Percentiles rank a stretch among this genome's conserved stretches.
Evolutionary conservation across 768 basidiomycete genomes (phyloP).

Genomic region (Pleurotus eryngii): DNA sequence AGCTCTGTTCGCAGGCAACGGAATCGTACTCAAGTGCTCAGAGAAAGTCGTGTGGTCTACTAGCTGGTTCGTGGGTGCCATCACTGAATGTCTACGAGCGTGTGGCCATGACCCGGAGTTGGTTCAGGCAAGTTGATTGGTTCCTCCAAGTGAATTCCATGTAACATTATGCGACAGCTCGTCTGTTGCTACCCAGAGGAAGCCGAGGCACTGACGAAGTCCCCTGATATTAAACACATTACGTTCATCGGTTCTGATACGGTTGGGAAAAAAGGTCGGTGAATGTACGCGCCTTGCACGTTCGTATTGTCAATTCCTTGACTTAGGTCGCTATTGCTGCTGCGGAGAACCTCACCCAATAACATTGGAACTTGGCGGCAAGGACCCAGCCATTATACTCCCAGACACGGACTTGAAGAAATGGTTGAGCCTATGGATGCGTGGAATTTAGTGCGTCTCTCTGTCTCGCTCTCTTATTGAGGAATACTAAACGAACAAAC

Average conservation of each 20-base stretch:
- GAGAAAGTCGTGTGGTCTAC: slow-evolving; percentile 94
- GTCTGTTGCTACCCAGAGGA: slow-evolving; percentile 88
- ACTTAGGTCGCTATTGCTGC: slow-evolving; percentile 77
- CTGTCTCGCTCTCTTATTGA: background rate
- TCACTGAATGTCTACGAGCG: slow-evolving; percentile 69
- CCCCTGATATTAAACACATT: slow-evolving; percentile 84
- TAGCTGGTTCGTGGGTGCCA: slow-evolving; percentile 74
- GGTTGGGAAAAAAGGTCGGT: slow-evolving; percentile 67
- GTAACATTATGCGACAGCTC: slow-evolving; percentile 36
- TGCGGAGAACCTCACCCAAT: slow-evolving; percentile 88
- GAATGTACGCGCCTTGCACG: background rate
- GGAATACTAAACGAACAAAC: background rate
- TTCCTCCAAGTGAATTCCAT: background rate
- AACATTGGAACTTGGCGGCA: slow-evolving; percentile 91
- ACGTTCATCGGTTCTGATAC: slow-evolving; percentile 88
- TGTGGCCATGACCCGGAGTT: slow-evolving; percentile 85
- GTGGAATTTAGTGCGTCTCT: slow-evolving; percentile 80
- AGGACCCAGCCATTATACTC: slow-evolving; percentile 90
- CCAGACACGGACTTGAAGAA: slow-evolving; percentile 79
- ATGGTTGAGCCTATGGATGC: slow-evolving; percentile 82
- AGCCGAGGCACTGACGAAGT: slow-evolving; percentile 77
- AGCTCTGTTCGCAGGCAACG: slow-evolving; percentile 87
- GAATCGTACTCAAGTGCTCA: slow-evolving; percentile 86
- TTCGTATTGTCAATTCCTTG: background rate
- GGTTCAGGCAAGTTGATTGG: slow-evolving; percentile 59